Evolutionary conservation across 805 yeast genomes (phyloP), one percentile per base, ranked within the genome.

Genomic region (Saturnispora gosingensis): DNA sequence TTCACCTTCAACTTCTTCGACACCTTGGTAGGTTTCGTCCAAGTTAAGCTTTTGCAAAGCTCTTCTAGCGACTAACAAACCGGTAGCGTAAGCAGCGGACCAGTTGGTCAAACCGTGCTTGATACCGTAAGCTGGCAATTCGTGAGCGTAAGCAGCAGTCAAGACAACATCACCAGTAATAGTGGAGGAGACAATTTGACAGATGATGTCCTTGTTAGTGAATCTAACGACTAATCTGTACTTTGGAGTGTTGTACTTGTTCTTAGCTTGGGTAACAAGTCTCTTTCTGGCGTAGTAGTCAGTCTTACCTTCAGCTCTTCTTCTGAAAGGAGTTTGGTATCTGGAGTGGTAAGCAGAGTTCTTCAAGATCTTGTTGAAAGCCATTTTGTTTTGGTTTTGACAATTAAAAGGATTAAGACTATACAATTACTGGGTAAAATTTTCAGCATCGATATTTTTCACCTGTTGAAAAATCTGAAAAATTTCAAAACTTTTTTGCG

Each of bases 241-340:
- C 83, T 93, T 93, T 78, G 99, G 99, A 72, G 97, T 74, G 85
- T 82, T 84, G 95, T 93, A 93, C 83, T 93, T 93, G 74, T 97
- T 97, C 90, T 93, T 93, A 93, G 91, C 97, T 82, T 93, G 99
- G 70, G 97, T 82, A 71, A 93, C 93, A 72, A 93, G 81, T 81
- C 98, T 89, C 96, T 93, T 93, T 85, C 99, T 90, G 76, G 93
- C 97, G 84, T 90, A 93, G 95, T 90, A 93, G 77, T 93, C 99
- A 73, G 99, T 93, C 84, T 93, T 93, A 81, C 99, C 99, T 81
- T 93, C 97, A 75, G 95, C 88, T 86, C 99, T 88, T 84, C 99
- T 90, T 78, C 99, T 89, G 96, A 90, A 93, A 64, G 98, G 97
- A 75, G 99, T 93, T 82, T 93, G 99, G 96, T 83, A 93, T 76